Conservation (phyloP, 2,329 filamentous ascomycete species). For the Sporothrix brasiliensis region DNA sequence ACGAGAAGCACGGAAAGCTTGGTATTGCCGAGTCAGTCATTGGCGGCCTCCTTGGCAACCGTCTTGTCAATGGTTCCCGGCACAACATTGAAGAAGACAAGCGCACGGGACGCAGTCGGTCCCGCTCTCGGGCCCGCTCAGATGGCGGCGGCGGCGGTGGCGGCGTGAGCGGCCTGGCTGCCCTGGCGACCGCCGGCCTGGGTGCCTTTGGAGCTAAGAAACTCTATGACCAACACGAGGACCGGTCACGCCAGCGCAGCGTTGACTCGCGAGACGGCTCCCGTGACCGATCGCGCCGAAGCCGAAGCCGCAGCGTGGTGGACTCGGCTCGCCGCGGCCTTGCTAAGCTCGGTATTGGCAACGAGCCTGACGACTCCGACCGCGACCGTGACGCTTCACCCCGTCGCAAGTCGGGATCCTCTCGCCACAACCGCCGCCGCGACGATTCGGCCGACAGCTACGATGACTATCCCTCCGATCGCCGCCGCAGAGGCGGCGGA, state of each 20-base stretch:
- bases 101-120: constrained; percentile 66
- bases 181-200: constrained; percentile 64
- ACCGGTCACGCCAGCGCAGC: constrained; percentile 58
- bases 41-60: constrained; percentile 83
- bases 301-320: constrained; percentile 68
- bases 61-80: constrained; percentile 78
- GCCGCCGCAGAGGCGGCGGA: constrained; percentile 36
- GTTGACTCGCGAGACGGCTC: constrained; percentile 53
- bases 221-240: constrained; percentile 52
- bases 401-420: constrained; percentile 36
- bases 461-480: constrained; percentile 48
- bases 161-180: constrained; percentile 59
- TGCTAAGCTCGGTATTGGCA: constrained; percentile 64
- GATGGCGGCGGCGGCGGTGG: constrained; percentile 46
- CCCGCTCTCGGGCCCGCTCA: constrained; percentile 63
- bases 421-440: constrained; percentile 36
- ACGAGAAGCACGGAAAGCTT: constrained; percentile 76
- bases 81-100: constrained; percentile 66
- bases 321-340: constrained; percentile 63
- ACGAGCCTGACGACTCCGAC: constrained; percentile 47
- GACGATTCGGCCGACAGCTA: constrained; percentile 47
- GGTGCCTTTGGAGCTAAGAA: constrained; percentile 66
- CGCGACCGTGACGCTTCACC: constrained; percentile 43
- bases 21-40: constrained; percentile 85
- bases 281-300: constrained; percentile 49